Evolutionary conservation across 2,329 filamentous ascomycete species (phyloP).

Genomic region (Apiospora saccharicola): DNA sequence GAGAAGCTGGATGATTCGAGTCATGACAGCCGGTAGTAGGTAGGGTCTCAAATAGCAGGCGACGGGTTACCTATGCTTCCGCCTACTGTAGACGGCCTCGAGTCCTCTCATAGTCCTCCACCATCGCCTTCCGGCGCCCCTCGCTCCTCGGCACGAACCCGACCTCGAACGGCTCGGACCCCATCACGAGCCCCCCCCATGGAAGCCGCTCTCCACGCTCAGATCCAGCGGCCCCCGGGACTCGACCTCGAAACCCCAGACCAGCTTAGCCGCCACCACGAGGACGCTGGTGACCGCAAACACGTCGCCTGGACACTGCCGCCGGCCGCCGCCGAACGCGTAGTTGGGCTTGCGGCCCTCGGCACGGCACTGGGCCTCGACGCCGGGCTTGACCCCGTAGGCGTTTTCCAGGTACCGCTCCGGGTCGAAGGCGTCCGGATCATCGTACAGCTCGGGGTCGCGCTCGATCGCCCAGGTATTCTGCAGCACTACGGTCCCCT

Average conservation of each 20-base stretch:
- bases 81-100: neutral
- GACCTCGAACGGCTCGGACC: conserved; percentile 22
- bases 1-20: too few relatives aligned
- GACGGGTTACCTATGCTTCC: too few relatives aligned
- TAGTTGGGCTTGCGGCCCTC: conserved; percentile 26
- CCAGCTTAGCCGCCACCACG: conserved; percentile 24
- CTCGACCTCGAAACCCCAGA: conserved; percentile 26
- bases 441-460: conserved; percentile 30
- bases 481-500: conserved; percentile 29
- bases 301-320: conserved; percentile 27
- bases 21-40: too few relatives aligned
- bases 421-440: conserved; percentile 31
- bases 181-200: conserved; percentile 26
- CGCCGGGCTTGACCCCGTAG: conserved; percentile 26
- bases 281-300: conserved; percentile 26
- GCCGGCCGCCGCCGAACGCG: conserved; percentile 26
- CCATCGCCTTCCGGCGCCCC: conserved; percentile 1
- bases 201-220: conserved; percentile 26
- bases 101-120: conserved; percentile 23
- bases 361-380: neutral
- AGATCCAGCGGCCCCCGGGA: conserved; percentile 15
- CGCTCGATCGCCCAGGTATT: conserved; percentile 32
- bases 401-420: conserved; percentile 30
- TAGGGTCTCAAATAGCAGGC: too few relatives aligned
- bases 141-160: conserved; percentile 22